Base-by-base conservation (phyloP, 768 basidiomycete species). In the Mycena rebaudengoi region DNA sequence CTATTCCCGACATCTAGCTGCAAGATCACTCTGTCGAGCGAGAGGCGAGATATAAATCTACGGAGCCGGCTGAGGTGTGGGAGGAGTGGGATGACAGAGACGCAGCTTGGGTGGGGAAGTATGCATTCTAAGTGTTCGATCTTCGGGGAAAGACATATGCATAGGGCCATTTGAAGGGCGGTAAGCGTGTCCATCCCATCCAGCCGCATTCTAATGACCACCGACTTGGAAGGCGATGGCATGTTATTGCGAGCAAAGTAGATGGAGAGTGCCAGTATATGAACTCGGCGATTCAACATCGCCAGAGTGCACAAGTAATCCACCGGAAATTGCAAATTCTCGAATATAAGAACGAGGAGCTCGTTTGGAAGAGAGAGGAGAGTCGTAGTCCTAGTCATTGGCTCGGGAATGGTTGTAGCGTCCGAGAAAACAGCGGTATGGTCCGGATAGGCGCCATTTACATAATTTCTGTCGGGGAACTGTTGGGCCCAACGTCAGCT, bases 291-390 rank as follows among this genome's bases (percentile, higher is more conserved):
- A 41, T 46, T 60, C n/a, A 56, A 25, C 3, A 52, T 35, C 0
- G 66, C 51, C 18, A 67, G 62, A 25, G 46, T 32, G 29, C 52
- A 43, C 25, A 67, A 53, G 33, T 44, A 51, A 6, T 67, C 62
- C 28, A 49, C 21, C 18, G 66, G 62, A 43, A 67, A 67, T 14
- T 32, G 50, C 7, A 62, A 53, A 25, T 64, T 67, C 20, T 67
- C 57, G 66, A 67, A 64, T 2, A 67, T 52, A 12, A 48, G 14
- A n/a, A 63, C 32, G 39, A 67, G 66, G 7, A 67, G 53, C 48
- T 67, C 66, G 43, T 67, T 64, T 1, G 66, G 66, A 14, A 67
- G 62, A 0, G 66, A 63, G 30, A 67, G 62, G 30, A 67, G 57
- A 41, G 45, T 46, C n/a, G 16, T 25, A 4, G 50, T 23, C 7